phyloP scores from a whole-genome alignment of 345 rosid genomes.

The Lepidium sativum region DNA sequence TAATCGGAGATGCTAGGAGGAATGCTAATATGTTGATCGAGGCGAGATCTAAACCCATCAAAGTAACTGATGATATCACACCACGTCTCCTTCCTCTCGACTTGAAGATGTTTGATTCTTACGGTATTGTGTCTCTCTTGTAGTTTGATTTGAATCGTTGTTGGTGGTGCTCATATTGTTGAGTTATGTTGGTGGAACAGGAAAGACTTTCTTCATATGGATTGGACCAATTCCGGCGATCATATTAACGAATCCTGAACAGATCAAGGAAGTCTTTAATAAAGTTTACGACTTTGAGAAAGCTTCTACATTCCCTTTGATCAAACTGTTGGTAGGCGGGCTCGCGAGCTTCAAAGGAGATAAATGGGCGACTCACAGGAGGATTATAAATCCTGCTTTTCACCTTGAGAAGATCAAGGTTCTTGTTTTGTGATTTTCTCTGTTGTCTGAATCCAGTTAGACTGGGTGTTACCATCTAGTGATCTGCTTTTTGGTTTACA shows the following conservation, averaged over 20 bases:
- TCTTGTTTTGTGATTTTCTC: background rate
- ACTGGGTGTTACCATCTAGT: background rate
- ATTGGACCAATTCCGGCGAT: slow-evolving; percentile 34
- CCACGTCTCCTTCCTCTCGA: slow-evolving; percentile 34
- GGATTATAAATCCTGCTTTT: slow-evolving; percentile 46
- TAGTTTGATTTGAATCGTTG: background rate
- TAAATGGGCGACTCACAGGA: slow-evolving; percentile 43
- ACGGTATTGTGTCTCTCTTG: slow-evolving; percentile 17
- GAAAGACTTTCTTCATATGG: slow-evolving; percentile 40
- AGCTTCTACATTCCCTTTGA: slow-evolving; percentile 18
- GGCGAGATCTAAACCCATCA: slow-evolving; percentile 27
- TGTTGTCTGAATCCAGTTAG: background rate
- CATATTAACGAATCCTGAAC: slow-evolving; percentile 30
- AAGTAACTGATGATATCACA: slow-evolving; percentile 27
- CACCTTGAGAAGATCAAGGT: slow-evolving; percentile 47
- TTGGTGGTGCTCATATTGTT: background rate
- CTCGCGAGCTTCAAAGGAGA: slow-evolving; percentile 30
- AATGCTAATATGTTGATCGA: slow-evolving; percentile 13
- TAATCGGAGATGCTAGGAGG: slow-evolving; percentile 36
- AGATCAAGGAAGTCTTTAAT: slow-evolving; percentile 30
- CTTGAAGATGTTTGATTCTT: slow-evolving; percentile 20
- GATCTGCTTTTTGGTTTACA: background rate
- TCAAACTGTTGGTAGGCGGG: slow-evolving; percentile 26
- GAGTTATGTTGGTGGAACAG: slow-evolving; percentile 20
- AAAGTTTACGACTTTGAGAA: slow-evolving; percentile 31